Evolutionary conservation across 257 asterid genomes (phyloP), one percentile per base, ranked within the genome.

Genomic region (Primulina eburnea): DNA sequence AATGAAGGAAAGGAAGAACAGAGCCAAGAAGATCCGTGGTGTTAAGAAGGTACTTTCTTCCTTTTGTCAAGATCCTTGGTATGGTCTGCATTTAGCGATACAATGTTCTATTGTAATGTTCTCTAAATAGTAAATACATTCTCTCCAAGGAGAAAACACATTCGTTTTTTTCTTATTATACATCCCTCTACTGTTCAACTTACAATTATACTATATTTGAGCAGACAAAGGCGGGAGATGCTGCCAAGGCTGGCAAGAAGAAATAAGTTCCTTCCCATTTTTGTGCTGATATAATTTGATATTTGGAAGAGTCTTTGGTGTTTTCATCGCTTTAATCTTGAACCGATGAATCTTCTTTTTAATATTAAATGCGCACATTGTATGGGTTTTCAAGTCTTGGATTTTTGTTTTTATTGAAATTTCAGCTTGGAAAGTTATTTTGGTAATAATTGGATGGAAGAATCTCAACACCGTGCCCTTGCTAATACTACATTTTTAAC

Each of bases 151-250:
- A 8, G 5, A 43, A 38, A 3, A 3, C 35, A 43, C 17, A 6
- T 0, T 6, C 6, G 0, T 43, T 43, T 11, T 3, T 38, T 43
- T 11, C 6, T 12, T 12, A 12, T 11, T 0, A 4, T 16, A 14
- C 8, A 16, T 50, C 56, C 56, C 2, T 43, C 53, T 16, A 5
- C 18, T 5, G 8, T 18, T 40, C 26, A 16, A 55, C 53, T 16
- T n/a, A 26, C 5, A 40, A 32, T 32, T 40, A 8, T 29, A 57
- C 11, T n/a, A 20, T 8, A 63, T 59, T 11, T 67, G 12, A 64
- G 68, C 82, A 78, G 82, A 78, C 82, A 0, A 78, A 78, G 62
- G 82, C 79, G 2, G 82, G 82, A 50, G 82, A 78, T 73, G 82
- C 79, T 68, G 78, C 81, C 60, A 76, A 76, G 80, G 75, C 52